Base-by-base conservation (phyloP, 1,284 basidiomycete species). In the Fomitopsis betulina region DNA sequence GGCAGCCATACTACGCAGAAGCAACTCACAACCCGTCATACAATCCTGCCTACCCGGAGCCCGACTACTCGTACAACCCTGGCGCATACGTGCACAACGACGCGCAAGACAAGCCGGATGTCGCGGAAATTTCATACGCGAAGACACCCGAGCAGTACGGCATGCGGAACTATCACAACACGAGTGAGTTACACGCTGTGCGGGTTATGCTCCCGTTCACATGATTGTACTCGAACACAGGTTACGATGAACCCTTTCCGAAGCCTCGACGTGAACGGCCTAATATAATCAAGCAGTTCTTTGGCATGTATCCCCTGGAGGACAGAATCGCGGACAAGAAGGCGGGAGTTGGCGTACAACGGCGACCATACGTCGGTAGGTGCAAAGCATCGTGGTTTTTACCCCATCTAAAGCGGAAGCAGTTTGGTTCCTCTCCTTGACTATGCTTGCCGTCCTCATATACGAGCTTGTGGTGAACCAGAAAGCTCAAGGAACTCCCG, bases 241-340 rank as follows among this genome's bases (percentile, higher is more conserved):
- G 66, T 42, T 64, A 64, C 47, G 61, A 61, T 50, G 65, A 65
- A 37, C 60, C 65, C 7, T 63, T 61, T 54, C 58, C 53, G 59
- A 61, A 42, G 35, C 55, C 21, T 50, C 60, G 27, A 30, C 58
- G 30, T 42, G 58, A 65, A 47, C 33, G 42, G n/a, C 66, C 66
- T n/a, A 67, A 65, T 42, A 47, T 58, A 35, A 56, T 67, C 57
- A 58, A 65, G 27, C 58, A 62, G 23, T 66, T 65, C 45, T 67
- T 67, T 27, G 65, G 67, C 7, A 53, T 75, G 65, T 85, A 87
- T 57, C 88, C 91, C 0, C 61, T 94, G n/a, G 81, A 90, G 61
- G 91, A 94, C 67, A 81, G 89, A 45, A 94, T 95, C 68, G 88
- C 94, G 66, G 79, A 90, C 67, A 94, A 94, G 77, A 88, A 84